Evolutionary conservation across 1,284 basidiomycete species (phyloP), one percentile per base, ranked within the genome.

Genomic region (Sanghuangporus sanghuang): DNA sequence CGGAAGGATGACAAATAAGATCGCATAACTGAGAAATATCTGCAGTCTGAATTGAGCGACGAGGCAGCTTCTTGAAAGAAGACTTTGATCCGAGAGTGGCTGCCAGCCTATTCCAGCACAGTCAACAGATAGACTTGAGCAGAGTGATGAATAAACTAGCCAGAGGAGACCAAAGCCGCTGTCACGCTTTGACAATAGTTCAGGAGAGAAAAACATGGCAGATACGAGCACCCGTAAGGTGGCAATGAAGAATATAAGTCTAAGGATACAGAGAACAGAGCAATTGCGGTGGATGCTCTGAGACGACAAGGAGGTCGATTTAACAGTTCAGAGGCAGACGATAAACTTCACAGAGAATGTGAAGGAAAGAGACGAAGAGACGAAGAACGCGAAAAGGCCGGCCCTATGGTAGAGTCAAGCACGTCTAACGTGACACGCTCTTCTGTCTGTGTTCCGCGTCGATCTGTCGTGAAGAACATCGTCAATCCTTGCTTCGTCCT

Each of bases 71-170:
- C 70, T 84, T 90, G 76, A 92, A 90, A n/a, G 85, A 83, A 14
- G 90, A 91, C 74, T 89, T 89, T 5, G 92, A 87, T 36, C 93
- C 93, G 18, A 95, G 79, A 1, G 93, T 95, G 3, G 93, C 93
- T 39, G 92, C 92, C 54, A 95, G 85, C 93, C 93, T 95, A 21
- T 50, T 48, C 57, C 11, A 59, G 46, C 32, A 44, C n/a, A 8
- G 18, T 46, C 27, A 46, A n/a, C 11, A 36, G 4, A 59, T 21
- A 14, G 18, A 14, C 6, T 42, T 16, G 12, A 55, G 6, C 11
- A 57, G 18, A 23, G n/a, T 9, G 11, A n/a, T 8, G 55, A 27
- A 38, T 27, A 6, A 4, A 62, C 71, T 62, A 72, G 90, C 90
- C 90, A 93, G 23, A 93, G 77, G 21, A 93, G 81, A 64, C 91